These are phyloP conservation scores for Pestalotiopsis sp. DNA, from an alignment of 2,329 filamentous ascomycete species.

Conservation along the genomic window DNA sequence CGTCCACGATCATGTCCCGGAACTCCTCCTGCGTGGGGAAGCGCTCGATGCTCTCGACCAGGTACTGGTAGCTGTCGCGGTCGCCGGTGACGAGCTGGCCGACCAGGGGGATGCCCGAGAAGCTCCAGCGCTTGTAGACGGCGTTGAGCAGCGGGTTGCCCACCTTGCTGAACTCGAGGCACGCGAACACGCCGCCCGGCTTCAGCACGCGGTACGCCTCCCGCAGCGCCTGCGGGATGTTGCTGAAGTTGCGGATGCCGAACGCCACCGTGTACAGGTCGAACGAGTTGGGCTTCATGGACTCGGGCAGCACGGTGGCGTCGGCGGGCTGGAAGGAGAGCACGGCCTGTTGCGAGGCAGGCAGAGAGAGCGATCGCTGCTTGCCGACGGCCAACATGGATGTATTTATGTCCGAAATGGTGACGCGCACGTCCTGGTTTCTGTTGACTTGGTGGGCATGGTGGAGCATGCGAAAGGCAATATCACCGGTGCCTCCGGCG, in stretches of 20 bases:
- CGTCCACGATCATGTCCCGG: constrained; percentile 77
- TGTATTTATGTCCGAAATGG: constrained; percentile 93
- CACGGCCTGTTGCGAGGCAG: constrained; percentile 56
- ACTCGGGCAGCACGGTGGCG: constrained; percentile 70
- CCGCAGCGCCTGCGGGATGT: constrained; percentile 79
- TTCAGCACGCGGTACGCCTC: constrained; percentile 89
- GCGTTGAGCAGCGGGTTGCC: constrained; percentile 79
- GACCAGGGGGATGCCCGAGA: constrained; percentile 90
- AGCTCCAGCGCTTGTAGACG: constrained; percentile 94
- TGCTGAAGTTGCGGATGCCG: constrained; percentile 95
- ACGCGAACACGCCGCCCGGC: constrained; percentile 94
- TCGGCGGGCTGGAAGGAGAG: constrained; percentile 86
- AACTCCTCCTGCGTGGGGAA: constrained; percentile 90
- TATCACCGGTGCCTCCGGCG: constrained; percentile 95
- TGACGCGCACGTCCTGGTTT: constrained; percentile 81
- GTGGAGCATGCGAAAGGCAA: constrained; percentile 93
- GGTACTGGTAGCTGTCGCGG: constrained; percentile 94
- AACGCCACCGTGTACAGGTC: constrained; percentile 98
- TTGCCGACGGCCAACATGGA: constrained; percentile 90
- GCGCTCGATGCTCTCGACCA: constrained; percentile 95
- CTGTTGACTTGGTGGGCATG: constrained; percentile 80
- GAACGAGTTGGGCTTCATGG: constrained; percentile 70
- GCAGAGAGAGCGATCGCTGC: constrained; percentile 68
- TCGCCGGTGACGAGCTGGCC: constrained; percentile 94
- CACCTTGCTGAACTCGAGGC: constrained; percentile 88